Evolutionary conservation across 306 rosid species (phyloP), one percentile per base, ranked within the genome.

Genomic region (Styphnolobium japonicum): DNA sequence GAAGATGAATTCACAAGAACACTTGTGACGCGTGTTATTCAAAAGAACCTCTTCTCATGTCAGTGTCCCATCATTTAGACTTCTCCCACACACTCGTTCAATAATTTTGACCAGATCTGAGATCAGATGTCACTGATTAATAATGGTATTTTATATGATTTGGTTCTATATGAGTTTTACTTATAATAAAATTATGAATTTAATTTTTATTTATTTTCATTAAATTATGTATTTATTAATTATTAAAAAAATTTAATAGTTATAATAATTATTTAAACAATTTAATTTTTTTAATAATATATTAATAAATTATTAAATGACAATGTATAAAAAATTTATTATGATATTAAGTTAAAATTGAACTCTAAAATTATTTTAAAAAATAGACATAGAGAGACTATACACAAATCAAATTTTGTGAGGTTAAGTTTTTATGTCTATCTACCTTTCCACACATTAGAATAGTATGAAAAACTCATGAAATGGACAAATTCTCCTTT

Each of bases 11-110:
- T n/a, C n/a, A n/a, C 42, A 57, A 39, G 7, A 18, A 39, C 8
- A 72, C 10, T 39, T 19, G 76, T 71, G 78, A 76, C 73, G 75
- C 86, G 57, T 76, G 53, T 77, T 63, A 4, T 71, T 36, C 21
- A 56, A 42, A 53, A 39, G 34, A 52, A n/a, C 14, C 53, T 64
- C 36, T 52, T 46, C 52, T 62, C 14, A 10, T 34, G 43, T 64
- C 69, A 77, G 75, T 61, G 52, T 3, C 48, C 14, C 73, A 56
- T 42, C 57, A 43, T 60, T 76, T 45, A 57, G 77, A 75, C 68
- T 75, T 68, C 6, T 49, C 73, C 73, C 71, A 55, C 76, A 55
- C 83, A 23, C 48, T 16, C 10, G 51, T 53, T 15, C 36, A 40
- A 37, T 29, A 60, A 51, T 40, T 61, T 73, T 45, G 80, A 45